Base-by-base conservation (phyloP, 164 flowering plant species). In the Tetracentron sinense region DNA sequence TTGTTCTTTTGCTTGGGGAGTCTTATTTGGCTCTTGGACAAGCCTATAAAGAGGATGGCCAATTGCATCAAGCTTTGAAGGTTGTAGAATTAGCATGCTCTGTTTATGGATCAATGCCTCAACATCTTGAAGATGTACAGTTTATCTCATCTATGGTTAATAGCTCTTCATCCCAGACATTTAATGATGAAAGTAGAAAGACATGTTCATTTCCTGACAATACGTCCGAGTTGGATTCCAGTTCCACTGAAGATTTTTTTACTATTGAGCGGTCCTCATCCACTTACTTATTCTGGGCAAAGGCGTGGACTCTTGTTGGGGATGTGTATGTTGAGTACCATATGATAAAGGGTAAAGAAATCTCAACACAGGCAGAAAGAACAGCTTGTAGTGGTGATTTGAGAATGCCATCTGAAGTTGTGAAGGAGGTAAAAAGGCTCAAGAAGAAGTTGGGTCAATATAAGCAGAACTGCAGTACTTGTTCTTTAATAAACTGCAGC, bases 41-140 rank as follows among this genome's bases (percentile, higher is more conserved):
- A 77, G 91, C 96, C 42, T 88, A 89, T 68, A 85, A 79, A 73
- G 99, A 91, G 72, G 87, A 81, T 74, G 79, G 81, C 16, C 89
- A 91, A 72, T 64, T 91, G 78, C 79, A 77, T 62, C 89, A 80
- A 80, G 83, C 99, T 61, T 68, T 94, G 69, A 89, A 85, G 74
- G 88, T 86, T 68, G 87, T 91, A 3, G 87, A 84, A 31, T 73
- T 88, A 56, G 96, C 97, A 17, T 89, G 96, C 76, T 78, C 96
- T 63, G 79, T 91, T 48, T 94, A 94, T 84, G 99, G 99, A 50
- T 91, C 99, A 17, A 81, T 94, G 96, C 99, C 99, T 54, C 84
- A 75, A 65, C 82, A 84, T 71, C 80, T 87, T 65, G 88, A 83
- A 20, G 90, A 87, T 54, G 65, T 86, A 0, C 75, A 69, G 49